These are phyloP conservation scores for Syzygium grande DNA, from an alignment of 345 rosid genomes.

Conservation along the genomic window DNA sequence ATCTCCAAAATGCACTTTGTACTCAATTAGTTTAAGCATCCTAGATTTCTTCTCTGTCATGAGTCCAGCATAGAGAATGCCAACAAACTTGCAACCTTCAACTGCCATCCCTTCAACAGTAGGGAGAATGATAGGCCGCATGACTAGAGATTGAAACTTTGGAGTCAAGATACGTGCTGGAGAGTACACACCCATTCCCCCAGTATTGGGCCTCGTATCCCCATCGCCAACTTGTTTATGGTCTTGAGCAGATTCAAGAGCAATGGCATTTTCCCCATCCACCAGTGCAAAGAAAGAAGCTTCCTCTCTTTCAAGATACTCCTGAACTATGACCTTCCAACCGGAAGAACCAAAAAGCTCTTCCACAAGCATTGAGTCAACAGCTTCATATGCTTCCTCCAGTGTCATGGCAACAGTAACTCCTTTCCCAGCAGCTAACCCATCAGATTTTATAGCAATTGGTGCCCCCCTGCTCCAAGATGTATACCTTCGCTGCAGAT, in stretches of 20 bases:
- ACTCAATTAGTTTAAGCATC: conserved; percentile 85
- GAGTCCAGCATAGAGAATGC: conserved; percentile 81
- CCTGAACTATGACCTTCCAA: conserved; percentile 59
- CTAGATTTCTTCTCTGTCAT: conserved; percentile 93
- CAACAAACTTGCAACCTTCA: conserved; percentile 86
- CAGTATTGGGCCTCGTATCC: conserved; percentile 86
- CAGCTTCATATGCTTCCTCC: conserved; percentile 78
- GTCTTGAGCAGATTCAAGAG: conserved; percentile 90
- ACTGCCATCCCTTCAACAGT: conserved; percentile 81
- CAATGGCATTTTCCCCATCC: conserved; percentile 87
- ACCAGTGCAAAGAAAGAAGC: conserved; percentile 85
- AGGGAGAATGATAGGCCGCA: conserved; percentile 77
- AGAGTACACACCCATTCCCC: conserved; percentile 92
- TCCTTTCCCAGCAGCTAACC: conserved; percentile 94
- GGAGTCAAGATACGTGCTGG: conserved; percentile 75
- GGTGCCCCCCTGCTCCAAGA: conserved; percentile 68
- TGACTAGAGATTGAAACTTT: conserved; percentile 56
- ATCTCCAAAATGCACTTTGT: conserved; percentile 93
- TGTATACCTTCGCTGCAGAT: conserved; percentile 53
- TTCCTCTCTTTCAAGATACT: conserved; percentile 85
- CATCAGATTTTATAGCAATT: conserved; percentile 81
- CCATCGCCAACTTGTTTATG: conserved; percentile 96
- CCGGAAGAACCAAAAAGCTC: conserved; percentile 85
- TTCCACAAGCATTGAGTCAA: conserved; percentile 70
- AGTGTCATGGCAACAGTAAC: conserved; percentile 64